Base-by-base conservation (phyloP, 495 filamentous ascomycete species). In the Hypoxylon cercidicola region DNA sequence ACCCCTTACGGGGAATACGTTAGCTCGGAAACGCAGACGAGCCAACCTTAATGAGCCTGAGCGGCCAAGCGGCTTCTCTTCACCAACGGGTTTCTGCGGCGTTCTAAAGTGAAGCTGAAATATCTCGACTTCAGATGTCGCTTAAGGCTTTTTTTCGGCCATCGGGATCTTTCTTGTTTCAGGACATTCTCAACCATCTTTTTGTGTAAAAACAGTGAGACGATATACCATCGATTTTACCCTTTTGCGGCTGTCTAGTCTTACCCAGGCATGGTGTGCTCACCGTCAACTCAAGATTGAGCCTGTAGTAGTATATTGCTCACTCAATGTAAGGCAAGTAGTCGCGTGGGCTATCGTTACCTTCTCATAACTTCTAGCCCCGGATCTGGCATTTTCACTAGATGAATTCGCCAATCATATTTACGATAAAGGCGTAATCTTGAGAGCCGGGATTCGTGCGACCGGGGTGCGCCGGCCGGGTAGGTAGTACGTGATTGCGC, bases 401-500 rank as follows among this genome's bases (percentile, higher is more conserved):
- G 44, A 30, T 44, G 35, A 55, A 46, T 51, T 55, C 55, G 59
- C 71, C 64, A 73, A 73, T 73, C 68, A 73, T 7, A 43, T 62
- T 21, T 16, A 44, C 59, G 50, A 18, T 11, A 63, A 59, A 65
- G 40, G 12, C 51, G 55, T 49, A 66, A 71, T 59, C 63, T 66
- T 61, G 34, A 60, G 21, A 56, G 69, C 60, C 60, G 71, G 71
- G 68, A 69, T 69, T 69, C 68, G 68, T 47, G 52, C 50, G 52
- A 62, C 67, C 46, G 60, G 69, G 69, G 61, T 62, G 20, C 43
- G 55, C 34, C 50, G 50, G 68, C 18, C 47, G 53, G 50, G 56
- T 43, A 19, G 50, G 56, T 43, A 19, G 68, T 71, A 51, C 58
- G 68, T 71, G 68, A 71, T 73, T 69, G 49, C 64, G 71, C 69